Conservation (phyloP, 495 filamentous ascomycete species). For the Hypoxylon lienhwacheense region DNA sequence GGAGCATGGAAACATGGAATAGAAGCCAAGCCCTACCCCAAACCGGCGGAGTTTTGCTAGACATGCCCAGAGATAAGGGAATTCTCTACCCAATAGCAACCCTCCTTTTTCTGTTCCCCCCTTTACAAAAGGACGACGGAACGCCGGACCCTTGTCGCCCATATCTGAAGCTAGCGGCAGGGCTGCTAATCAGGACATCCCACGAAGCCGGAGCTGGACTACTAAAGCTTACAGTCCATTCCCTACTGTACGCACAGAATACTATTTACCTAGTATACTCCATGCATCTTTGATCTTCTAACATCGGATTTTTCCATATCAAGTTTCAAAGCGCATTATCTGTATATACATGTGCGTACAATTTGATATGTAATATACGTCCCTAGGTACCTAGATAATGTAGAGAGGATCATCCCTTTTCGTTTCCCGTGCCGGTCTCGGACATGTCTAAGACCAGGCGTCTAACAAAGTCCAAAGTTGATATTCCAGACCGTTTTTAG, state of each 20-base stretch:
- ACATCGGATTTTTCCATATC: background rate
- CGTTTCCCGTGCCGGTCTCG: conserved; percentile 8
- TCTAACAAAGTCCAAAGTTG: background rate
- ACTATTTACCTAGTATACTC: too few species aligned
- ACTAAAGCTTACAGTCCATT: background rate
- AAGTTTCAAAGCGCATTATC: background rate
- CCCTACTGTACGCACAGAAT: background rate
- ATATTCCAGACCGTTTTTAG: background rate
- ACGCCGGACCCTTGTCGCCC: conserved; percentile 11
- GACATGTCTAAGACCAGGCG: conserved; percentile 18
- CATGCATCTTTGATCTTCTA: background rate
- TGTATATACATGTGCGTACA: background rate
- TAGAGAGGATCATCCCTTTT: conserved; percentile 3
- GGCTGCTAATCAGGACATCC: conserved; percentile 21
- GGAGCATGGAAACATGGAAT: conserved; percentile 13
- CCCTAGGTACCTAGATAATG: conserved; percentile 7
- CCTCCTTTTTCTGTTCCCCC: conserved; percentile 2
- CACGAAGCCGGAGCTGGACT: conserved; percentile 10
- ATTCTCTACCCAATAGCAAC: conserved; percentile 13
- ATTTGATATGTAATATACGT: background rate
- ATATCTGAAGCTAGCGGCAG: conserved; percentile 30
- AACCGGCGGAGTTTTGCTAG: conserved; percentile 22
- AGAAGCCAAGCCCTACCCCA: conserved; percentile 28
- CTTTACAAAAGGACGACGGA: conserved; percentile 9
- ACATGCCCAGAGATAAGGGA: conserved; percentile 33